Base-by-base conservation (phyloP, 768 basidiomycete genomes). In the Suillus variegatus region DNA sequence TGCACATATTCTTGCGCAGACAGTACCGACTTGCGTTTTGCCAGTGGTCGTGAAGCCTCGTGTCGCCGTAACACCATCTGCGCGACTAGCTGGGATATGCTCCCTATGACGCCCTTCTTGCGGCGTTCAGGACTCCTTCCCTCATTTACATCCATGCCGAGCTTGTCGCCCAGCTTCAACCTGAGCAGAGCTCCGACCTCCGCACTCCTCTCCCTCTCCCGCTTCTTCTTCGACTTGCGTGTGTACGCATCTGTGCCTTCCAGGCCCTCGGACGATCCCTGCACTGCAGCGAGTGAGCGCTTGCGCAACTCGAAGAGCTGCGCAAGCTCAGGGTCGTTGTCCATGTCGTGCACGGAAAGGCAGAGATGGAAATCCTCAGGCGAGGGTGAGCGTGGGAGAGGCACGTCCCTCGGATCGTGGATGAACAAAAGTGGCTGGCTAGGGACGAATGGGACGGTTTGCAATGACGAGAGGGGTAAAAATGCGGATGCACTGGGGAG, bases 101-200 rank as follows among this genome's bases (percentile, higher is more conserved):
- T 76, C n/a, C 73, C 71, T 38, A 73, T 71, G 18, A 62, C 56
- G 13, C 73, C 74, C 41, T 66, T 75, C 28, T 66, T 72, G 58
- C 73, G 73, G 25, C 62, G 41, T 46, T 74, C 76, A 55, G 72
- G 70, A 32, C 69, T 73, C 58, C 62, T 68, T 68, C 71, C 25
- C 63, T 73, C 72, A 63, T 73, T 72, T 6, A 72, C 69, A 64
- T 64, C 68, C 18, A 65, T 65, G 8, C 65, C 52, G 20, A 76
- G 64, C 56, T 69, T 69, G 55, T 76, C 75, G 28, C 73, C 78
- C 67, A 86, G 70, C 75, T 89, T 89, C 66, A 89, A 72, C 69
- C 85, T 79, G 67, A 90, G 74, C 66, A 89, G 76, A 41, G 84
- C 79, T 10, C 82, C 81, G 13, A 89, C 75, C 77, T 90, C 88